phyloP scores from a whole-genome alignment of 2,329 filamentous ascomycete genomes.

The Madurella mycetomatis region DNA sequence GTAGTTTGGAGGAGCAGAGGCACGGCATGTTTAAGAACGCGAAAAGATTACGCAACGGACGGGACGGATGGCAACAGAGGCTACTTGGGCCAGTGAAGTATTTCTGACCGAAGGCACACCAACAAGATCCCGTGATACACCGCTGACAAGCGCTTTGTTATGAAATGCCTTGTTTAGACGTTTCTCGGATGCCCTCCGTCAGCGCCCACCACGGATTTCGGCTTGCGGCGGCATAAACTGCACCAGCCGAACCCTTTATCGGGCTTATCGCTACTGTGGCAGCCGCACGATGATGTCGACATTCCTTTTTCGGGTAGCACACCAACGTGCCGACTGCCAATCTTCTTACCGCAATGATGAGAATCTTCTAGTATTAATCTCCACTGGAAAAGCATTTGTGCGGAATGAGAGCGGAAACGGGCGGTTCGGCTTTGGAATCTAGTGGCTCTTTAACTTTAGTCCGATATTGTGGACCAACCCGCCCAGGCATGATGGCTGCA shows the following conservation, averaged over 20 bases:
- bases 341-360: background rate
- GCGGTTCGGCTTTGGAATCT: conserved; percentile 4
- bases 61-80: background rate
- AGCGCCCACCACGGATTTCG: conserved; percentile 8
- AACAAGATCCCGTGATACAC: background rate
- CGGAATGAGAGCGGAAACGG: conserved; percentile 14
- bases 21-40: background rate
- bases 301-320: conserved; percentile 15
- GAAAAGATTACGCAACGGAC: background rate
- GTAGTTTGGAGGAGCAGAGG: background rate
- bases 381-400: conserved; percentile 1
- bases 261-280: conserved; percentile 15
- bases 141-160: background rate
- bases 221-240: conserved; percentile 24
- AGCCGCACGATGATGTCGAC: conserved; percentile 21
- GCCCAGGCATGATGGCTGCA: background rate
- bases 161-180: background rate
- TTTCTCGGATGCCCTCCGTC: conserved; percentile 3
- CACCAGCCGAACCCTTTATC: conserved; percentile 6
- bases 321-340: conserved; percentile 5
- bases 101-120: too few species aligned
- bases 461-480: background rate
- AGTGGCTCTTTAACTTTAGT: background rate
- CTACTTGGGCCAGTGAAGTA: background rate
- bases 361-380: background rate